Conservation (phyloP, 192 early-diverging fungal species). For the Linnemannia zychae region DNA sequence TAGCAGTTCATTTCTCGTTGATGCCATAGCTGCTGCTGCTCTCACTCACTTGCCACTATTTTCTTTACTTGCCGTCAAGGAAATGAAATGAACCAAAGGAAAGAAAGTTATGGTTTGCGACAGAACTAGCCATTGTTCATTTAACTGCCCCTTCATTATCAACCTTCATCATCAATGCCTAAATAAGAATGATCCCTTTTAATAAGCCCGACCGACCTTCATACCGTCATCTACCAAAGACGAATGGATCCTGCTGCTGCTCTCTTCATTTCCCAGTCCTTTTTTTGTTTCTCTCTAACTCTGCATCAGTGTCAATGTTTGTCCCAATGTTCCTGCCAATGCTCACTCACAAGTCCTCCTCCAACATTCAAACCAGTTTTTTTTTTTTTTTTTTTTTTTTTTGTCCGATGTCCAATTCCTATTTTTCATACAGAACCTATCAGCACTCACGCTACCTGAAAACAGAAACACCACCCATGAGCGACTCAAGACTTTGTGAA, state of each 20-base stretch:
- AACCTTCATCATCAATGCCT: not conserved
- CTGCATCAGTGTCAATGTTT: not conserved
- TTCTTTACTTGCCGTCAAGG: not conserved
- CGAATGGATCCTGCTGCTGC: not conserved
- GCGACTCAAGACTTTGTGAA: too few species aligned
- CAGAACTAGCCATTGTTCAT: not conserved
- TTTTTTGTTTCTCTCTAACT: not conserved
- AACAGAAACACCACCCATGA: too few species aligned
- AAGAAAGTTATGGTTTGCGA: conserved; percentile 2
- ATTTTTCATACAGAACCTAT: too few species aligned
- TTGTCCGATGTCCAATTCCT: not conserved
- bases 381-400: not conserved
- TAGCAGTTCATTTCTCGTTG: too few species aligned
- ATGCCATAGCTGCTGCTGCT: not conserved
- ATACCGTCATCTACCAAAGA: too few species aligned
- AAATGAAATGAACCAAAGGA: conserved; percentile 3
- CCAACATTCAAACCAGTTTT: not conserved
- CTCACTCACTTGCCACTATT: not conserved
- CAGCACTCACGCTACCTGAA: not conserved
- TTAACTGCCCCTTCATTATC: not conserved
- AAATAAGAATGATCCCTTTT: not conserved
- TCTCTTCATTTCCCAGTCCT: not conserved
- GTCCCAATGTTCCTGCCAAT: not conserved
- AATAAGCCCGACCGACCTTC: too few species aligned
- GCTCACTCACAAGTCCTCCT: not conserved